A percentile compares a stretch with the other conserved stretches of the same genome.
Conservation (phyloP, 768 basidiomycete genomes). For the Naganishia kalamii region DNA sequence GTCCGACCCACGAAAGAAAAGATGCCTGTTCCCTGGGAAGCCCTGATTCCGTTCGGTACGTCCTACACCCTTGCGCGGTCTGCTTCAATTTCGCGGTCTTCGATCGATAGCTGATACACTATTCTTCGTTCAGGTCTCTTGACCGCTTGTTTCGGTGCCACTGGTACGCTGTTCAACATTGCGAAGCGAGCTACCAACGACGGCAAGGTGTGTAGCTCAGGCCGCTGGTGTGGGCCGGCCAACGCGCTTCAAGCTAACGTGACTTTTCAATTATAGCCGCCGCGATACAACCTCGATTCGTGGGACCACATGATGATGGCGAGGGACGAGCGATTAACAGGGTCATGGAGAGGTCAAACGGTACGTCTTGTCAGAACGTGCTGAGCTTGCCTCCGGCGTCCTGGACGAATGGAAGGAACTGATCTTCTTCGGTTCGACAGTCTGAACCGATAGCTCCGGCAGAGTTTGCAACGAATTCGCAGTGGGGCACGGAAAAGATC, state of each 20-base stretch:
- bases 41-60: conserved; percentile 87
- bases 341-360: conserved; percentile 74
- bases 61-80: conserved; percentile 3
- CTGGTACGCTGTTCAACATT: conserved; percentile 76
- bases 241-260: background rate
- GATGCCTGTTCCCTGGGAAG: conserved; percentile 98
- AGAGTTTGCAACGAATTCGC: conserved; percentile 64
- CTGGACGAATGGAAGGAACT: background rate
- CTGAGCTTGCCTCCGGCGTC: background rate
- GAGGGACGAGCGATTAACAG: conserved; percentile 79
- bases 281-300: conserved; percentile 73
- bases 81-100: conserved; percentile 19
- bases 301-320: conserved; percentile 98
- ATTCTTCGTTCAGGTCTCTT: conserved; percentile 57
- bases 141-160: conserved; percentile 79
- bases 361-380: conserved; percentile 54
- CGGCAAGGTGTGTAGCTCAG: conserved; percentile 62
- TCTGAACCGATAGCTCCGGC: conserved; percentile 63
- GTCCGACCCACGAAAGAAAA: conserved; percentile 27
- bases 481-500: conserved; percentile 63
- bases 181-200: conserved; percentile 76
- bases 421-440: conserved; percentile 47
- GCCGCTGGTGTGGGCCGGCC: background rate
- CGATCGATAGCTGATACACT: background rate
- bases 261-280: conserved; percentile 54